Conservation (phyloP, 495 filamentous ascomycete genomes). For the Penicillium salamii region DNA sequence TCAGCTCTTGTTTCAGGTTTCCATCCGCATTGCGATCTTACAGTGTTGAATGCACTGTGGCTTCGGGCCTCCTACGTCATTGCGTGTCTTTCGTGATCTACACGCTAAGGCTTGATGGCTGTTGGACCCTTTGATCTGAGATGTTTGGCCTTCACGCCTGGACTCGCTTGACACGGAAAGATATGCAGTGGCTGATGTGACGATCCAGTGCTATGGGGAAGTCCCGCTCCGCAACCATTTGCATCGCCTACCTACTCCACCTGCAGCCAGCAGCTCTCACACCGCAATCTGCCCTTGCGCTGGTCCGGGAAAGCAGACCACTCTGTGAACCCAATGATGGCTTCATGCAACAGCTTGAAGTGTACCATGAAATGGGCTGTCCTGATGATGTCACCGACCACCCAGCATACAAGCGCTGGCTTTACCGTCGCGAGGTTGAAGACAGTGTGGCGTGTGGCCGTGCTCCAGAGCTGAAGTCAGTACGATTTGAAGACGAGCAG, state of each 20-base stretch:
- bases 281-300: conserved; percentile 56
- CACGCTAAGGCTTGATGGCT: too few relatives aligned
- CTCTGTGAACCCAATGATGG: conserved; percentile 82
- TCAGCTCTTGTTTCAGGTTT: background rate
- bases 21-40: background rate
- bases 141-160: background rate
- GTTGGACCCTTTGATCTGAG: conserved; percentile 7
- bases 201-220: conserved; percentile 86
- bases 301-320: conserved; percentile 63
- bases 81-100: conserved; percentile 16
- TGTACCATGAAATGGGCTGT: conserved; percentile 84
- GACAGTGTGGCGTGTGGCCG: conserved; percentile 66
- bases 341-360: conserved; percentile 80
- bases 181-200: conserved; percentile 21
- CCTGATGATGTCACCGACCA: conserved; percentile 66
- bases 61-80: conserved; percentile 19
- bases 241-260: conserved; percentile 83
- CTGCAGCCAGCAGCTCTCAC: conserved; percentile 49
- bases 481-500: conserved; percentile 84
- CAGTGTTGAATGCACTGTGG: background rate
- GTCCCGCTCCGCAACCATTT: conserved; percentile 81
- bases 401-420: conserved; percentile 82
- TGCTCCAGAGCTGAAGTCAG: conserved; percentile 66
- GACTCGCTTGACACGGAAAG: background rate
- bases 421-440: conserved; percentile 76